These are phyloP conservation scores for Colletotrichum truncatum DNA, from an alignment of 2,329 filamentous ascomycete species.

Conservation along the genomic window DNA sequence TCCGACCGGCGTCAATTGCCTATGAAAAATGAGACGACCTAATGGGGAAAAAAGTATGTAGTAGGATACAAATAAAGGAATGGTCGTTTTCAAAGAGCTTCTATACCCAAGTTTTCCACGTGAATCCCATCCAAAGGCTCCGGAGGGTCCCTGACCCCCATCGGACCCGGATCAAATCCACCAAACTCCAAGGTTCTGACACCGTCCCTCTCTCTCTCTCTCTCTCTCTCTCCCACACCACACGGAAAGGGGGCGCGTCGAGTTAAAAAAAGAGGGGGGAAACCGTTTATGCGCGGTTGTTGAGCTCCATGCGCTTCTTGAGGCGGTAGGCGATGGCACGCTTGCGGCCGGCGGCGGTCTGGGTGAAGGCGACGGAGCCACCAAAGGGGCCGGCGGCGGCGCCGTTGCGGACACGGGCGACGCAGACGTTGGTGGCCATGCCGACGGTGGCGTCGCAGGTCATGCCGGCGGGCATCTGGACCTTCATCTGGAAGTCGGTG, in stretches of 20 bases:
- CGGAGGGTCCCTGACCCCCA: constrained; percentile 26
- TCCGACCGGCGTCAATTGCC: constrained; percentile 28
- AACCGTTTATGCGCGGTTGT: constrained; percentile 30
- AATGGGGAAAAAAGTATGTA: constrained; percentile 20
- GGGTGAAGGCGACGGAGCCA: constrained; percentile 72
- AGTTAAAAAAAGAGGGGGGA: background rate
- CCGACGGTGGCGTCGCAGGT: constrained; percentile 69
- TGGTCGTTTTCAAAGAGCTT: constrained; percentile 27
- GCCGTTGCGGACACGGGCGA: constrained; percentile 70
- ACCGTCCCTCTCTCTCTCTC: no score
- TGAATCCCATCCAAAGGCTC: background rate
- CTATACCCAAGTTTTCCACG: constrained; percentile 27
- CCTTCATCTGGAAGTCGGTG: constrained; percentile 71
- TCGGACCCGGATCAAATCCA: background rate
- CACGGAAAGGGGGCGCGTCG: background rate
- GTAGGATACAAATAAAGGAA: constrained; percentile 25
- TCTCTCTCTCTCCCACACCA: no score
- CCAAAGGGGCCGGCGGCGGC: constrained; percentile 73
- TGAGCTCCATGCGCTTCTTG: constrained; percentile 48
- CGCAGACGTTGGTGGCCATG: constrained; percentile 69
- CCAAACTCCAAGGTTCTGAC: constrained; percentile 23
- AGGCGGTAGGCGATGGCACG: constrained; percentile 65
- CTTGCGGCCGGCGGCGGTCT: constrained; percentile 66
- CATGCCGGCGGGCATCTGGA: constrained; percentile 75
- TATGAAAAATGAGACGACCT: constrained; percentile 22